These are phyloP conservation scores for Colletotrichum costaricense DNA, from an alignment of 2,329 filamentous ascomycete species.

Conservation along the genomic window DNA sequence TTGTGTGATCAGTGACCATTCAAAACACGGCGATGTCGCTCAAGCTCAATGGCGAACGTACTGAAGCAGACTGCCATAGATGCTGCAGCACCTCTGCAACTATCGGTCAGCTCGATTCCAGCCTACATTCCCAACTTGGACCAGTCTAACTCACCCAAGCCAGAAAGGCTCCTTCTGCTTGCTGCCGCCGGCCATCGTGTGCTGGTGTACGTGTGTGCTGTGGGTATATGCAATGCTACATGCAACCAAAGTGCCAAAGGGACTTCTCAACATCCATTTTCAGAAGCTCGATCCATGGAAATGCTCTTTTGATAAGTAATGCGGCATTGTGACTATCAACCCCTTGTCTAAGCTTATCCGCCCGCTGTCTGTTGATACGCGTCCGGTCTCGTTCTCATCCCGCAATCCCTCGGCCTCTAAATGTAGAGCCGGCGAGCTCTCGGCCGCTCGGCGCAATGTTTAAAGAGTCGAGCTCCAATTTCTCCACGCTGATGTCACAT, in stretches of 20 bases:
- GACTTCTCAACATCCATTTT: not conserved
- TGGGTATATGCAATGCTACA: not conserved
- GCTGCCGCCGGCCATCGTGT: constrained; percentile 20
- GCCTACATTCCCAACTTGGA: rapidly evolving
- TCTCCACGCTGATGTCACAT: constrained; percentile 31
- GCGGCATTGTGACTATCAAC: not conserved
- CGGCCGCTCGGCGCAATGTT: constrained; percentile 31
- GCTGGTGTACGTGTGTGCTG: not conserved
- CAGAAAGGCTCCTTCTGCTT: constrained; percentile 55
- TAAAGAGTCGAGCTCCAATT: not conserved
- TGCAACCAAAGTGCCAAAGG: not conserved
- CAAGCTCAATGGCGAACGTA: constrained; percentile 38
- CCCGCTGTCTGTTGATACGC: not conserved
- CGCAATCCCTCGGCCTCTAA: constrained; percentile 8
- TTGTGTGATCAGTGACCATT: not conserved
- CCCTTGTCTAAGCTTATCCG: constrained; percentile 3
- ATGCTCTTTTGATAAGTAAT: constrained; percentile 26
- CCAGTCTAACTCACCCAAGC: constrained; percentile 49
- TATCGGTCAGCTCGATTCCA: not conserved
- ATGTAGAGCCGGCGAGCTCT: constrained; percentile 25
- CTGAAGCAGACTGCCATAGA: constrained; percentile 59
- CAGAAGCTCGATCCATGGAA: not conserved
- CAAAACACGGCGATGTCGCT: not conserved
- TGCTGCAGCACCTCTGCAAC: constrained; percentile 52
- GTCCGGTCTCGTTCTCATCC: not conserved